A percentile compares a stretch with the other conserved stretches of the same genome.
These are phyloP conservation scores for Tricholoma sp. DNA, from an alignment of 768 basidiomycete genomes.

Conservation along the genomic window DNA sequence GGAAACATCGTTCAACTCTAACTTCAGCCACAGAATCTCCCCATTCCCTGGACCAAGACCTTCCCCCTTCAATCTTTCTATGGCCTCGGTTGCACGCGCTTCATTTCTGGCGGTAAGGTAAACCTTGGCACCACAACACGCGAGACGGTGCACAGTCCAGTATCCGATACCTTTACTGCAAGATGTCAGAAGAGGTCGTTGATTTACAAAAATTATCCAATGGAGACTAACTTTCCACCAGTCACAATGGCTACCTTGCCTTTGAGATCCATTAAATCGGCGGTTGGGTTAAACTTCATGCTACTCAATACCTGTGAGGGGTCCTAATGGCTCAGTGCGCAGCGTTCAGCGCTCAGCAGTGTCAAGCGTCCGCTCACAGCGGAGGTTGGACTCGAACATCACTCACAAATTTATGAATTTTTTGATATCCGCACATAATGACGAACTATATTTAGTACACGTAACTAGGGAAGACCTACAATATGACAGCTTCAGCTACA, in stretches of 20 bases:
- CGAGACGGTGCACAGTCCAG: constrained; percentile 47
- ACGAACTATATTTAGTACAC: no score
- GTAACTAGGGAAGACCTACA: no score
- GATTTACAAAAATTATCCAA: background rate
- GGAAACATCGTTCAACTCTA: constrained; percentile 47
- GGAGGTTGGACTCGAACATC: no score
- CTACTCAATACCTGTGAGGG: no score
- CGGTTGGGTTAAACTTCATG: constrained; percentile 5
- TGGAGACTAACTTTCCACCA: constrained; percentile 46
- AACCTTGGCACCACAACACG: constrained; percentile 37
- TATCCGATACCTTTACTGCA: constrained; percentile 33
- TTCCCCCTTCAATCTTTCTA: constrained; percentile 38
- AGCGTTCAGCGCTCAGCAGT: no score
- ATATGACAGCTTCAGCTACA: no score
- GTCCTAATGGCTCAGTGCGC: no score
- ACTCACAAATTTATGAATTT: no score
- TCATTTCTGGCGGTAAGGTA: constrained; percentile 53
- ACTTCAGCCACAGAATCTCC: constrained; percentile 41
- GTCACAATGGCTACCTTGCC: constrained; percentile 55
- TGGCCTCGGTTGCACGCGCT: constrained; percentile 39
- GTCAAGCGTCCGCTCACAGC: no score
- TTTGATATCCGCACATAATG: no score
- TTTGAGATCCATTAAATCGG: constrained; percentile 38
- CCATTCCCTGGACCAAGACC: constrained; percentile 42
- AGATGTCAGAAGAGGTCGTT: background rate